phyloP scores from a whole-genome alignment of 2,329 filamentous ascomycete species.

The Pestalotiopsis sp. region DNA sequence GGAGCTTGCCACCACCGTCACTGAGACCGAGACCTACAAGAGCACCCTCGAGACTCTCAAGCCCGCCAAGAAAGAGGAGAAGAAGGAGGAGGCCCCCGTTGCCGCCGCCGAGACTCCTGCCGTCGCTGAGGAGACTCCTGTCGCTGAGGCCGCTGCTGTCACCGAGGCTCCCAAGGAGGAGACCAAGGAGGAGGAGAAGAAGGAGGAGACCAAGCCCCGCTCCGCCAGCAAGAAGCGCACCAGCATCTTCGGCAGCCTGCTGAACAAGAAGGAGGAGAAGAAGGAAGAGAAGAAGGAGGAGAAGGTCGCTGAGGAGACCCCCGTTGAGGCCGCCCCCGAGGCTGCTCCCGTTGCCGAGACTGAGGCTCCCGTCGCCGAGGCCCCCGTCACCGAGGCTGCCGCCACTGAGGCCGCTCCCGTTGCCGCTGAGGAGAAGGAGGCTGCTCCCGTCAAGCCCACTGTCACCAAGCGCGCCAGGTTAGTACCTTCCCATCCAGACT shows the following conservation, averaged over 20 bases:
- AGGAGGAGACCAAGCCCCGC: conserved; percentile 63
- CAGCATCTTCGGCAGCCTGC: conserved; percentile 63
- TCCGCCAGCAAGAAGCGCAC: conserved; percentile 67
- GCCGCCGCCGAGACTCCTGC: conserved; percentile 40
- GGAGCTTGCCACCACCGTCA: conserved; percentile 72
- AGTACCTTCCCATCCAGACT: conserved; percentile 32
- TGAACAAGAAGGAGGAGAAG: conserved; percentile 59
- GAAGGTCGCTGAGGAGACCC: conserved; percentile 41
- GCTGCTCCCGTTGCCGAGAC: conserved; percentile 32
- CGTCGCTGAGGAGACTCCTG: conserved; percentile 34
- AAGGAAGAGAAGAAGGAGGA: conserved; percentile 44
- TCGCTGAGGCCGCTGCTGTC: conserved; percentile 22
- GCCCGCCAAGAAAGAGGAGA: conserved; percentile 48
- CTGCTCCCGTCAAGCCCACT: conserved; percentile 48
- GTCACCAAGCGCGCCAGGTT: conserved; percentile 57
- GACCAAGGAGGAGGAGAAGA: conserved; percentile 43
- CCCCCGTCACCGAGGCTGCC: conserved; percentile 34
- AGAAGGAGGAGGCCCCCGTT: conserved; percentile 36
- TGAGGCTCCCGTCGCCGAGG: conserved; percentile 36
- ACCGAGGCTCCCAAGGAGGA: conserved; percentile 27
- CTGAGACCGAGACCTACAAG: conserved; percentile 87
- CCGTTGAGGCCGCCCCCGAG: conserved; percentile 33
- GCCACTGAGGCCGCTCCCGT: conserved; percentile 26
- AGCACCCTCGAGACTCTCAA: conserved; percentile 73
- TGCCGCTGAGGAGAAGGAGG: conserved; percentile 38